Evolutionary conservation across 192 early-diverging fungal species (phyloP), one percentile per base, ranked within the genome.

Genomic region (Linnemannia schmuckeri): DNA sequence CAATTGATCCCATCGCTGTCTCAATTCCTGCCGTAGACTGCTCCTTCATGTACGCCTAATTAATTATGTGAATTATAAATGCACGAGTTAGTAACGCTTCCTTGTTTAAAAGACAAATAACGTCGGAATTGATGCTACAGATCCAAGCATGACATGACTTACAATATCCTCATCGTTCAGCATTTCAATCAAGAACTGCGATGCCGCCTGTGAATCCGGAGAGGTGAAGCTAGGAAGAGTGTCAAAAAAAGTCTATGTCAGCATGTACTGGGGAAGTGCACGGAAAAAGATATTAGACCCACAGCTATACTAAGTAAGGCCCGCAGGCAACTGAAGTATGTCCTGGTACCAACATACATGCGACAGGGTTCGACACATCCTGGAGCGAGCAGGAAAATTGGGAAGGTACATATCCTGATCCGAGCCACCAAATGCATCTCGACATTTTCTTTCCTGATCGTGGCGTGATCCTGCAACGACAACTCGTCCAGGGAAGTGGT

Each of bases 341-440:
- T 13, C n/a, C 27, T 33, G 13, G 61, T 24, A 1, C 10, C 0
- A 35, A 57, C 83, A 33, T 76, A 85, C 83, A 85, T 38, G 6
- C 76, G 72, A 54, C 83, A 85, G 12, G 83, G 83, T 22, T 76
- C 68, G 27, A 78, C 71, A 40, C 77, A 85, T 3, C 78, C 77
- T 12, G 77, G 74, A 13, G 69, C 54, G 15, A 85, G 44, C 18
- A 85, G 72, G 17, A 55, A 85, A 4, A 75, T 38, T 17, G 83
- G 83, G 24, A 85, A 85, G 46, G 66, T 79, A 27, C 68, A 72
- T 1, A 80, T 68, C 30, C 47, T 35, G 78, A 85, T 79, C 69
- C 72, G 79, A 0, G 83, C 77, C 24, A 85, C 69, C 40, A 85
- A 37, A 63, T 85, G 83, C 83, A 85, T 85, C 44, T 85, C 83